phyloP scores from a whole-genome alignment of 331 rosid species.

The Arachis monticola region DNA sequence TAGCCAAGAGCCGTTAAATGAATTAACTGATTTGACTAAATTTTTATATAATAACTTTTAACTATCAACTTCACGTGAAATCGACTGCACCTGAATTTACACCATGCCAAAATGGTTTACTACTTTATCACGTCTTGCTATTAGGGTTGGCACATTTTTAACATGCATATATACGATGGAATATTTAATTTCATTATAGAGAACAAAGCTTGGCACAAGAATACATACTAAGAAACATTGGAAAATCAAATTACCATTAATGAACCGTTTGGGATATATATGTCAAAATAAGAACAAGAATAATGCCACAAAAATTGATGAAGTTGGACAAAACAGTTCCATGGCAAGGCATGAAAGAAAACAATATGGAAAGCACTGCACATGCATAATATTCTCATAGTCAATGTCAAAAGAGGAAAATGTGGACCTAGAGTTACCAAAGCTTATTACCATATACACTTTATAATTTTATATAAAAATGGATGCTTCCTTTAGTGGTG shows the following conservation, averaged over 20 bases:
- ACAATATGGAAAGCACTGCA: neutral
- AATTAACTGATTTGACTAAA: no score
- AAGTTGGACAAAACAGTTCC: slow-evolving; percentile 27
- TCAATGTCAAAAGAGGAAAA: slow-evolving; percentile 2
- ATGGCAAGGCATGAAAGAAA: slow-evolving; percentile 16
- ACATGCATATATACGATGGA: neutral
- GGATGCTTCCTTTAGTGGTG: slow-evolving; percentile 12
- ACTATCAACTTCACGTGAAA: no score
- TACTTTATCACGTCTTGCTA: neutral
- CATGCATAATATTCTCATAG: slow-evolving; percentile 6
- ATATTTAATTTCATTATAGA: neutral
- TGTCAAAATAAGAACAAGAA: neutral
- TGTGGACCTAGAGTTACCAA: slow-evolving; percentile 24
- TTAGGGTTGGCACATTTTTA: slow-evolving; percentile 3
- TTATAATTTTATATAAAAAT: neutral
- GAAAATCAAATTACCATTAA: slow-evolving; percentile 14
- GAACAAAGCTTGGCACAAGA: neutral
- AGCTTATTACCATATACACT: neutral
- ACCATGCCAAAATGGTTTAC: no score
- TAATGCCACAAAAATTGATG: slow-evolving; percentile 3
- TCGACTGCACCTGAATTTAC: no score
- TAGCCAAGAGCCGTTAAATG: no score
- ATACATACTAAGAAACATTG: neutral
- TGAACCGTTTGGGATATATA: neutral
- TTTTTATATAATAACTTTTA: no score